Conservation (phyloP, 169 alveolate genomes). For the Babesia bigemina region DNA sequence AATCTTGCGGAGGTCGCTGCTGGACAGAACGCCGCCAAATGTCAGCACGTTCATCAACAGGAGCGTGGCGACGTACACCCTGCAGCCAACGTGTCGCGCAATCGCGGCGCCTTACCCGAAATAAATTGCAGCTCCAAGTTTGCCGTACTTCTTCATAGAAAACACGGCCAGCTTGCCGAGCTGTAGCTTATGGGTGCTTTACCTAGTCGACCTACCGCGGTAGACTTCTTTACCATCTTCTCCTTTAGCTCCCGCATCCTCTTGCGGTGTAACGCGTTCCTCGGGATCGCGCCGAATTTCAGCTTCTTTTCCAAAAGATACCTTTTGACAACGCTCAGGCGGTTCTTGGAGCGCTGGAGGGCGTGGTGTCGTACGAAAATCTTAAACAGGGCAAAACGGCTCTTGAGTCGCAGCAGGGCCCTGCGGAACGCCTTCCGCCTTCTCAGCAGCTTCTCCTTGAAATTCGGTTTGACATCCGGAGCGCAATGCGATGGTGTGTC, state of each 20-base stretch:
- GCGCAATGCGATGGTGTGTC: neutral
- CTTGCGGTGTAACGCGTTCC: slow-evolving; percentile 30
- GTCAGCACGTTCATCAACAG: slow-evolving; percentile 42
- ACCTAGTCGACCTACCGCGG: slow-evolving; percentile 36
- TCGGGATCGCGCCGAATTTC: slow-evolving; percentile 34
- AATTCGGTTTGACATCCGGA: neutral
- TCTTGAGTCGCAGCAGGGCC: slow-evolving; percentile 6
- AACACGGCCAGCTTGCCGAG: slow-evolving; percentile 44
- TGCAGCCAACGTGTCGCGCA: neutral
- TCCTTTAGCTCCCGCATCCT: slow-evolving; percentile 27
- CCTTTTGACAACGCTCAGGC: neutral
- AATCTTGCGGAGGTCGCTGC: slow-evolving; percentile 39
- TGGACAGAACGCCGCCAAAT: slow-evolving; percentile 45
- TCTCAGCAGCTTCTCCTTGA: neutral
- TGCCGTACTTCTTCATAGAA: slow-evolving; percentile 66
- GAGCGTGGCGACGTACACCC: slow-evolving; percentile 65
- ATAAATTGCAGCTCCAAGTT: slow-evolving; percentile 62
- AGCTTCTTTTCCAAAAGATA: slow-evolving; percentile 33
- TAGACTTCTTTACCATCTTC: slow-evolving; percentile 27
- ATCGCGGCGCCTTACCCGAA: slow-evolving; percentile 45
- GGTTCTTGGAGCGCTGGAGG: neutral
- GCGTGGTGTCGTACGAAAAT: neutral
- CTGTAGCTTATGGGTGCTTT: slow-evolving; percentile 6
- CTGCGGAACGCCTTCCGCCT: slow-evolving; percentile 9
- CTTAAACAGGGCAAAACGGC: slow-evolving; percentile 12